Base-by-base conservation (phyloP, 2,329 filamentous ascomycete species). In the Claviceps digitariae region DNA sequence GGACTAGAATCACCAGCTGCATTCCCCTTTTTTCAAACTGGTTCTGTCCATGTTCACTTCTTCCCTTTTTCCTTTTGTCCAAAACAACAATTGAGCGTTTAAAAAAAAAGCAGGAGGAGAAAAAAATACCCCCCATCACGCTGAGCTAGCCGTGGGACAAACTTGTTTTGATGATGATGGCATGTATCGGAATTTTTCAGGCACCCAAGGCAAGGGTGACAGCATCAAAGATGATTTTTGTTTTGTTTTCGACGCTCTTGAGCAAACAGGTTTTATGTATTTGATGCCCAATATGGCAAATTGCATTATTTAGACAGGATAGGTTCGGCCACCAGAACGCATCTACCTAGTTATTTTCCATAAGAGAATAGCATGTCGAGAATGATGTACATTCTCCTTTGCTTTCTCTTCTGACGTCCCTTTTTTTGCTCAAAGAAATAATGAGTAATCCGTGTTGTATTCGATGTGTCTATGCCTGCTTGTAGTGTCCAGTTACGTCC, bases 51-150 rank as follows among this genome's bases (percentile, higher is more conserved):
- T n/a, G n/a, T n/a, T n/a, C n/a, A n/a, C 13, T 21, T 25, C 8
- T n/a, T 9, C 15, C 55, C 40, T 52, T 44, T 49, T 52, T 57
- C n/a, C 51, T 15, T 56, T 54, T 51, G 52, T 48, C 34, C 49
- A n/a, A 48, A 48, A 47, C 34, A 29, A 47, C 41, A 40, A 20
- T 15, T 47, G 34, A 41, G 40, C 40, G 48, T n/a, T n/a, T n/a
- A 36, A 43, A 25, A 17, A 34, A 46, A 47, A 53, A 46, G 15
- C 13, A n/a, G 21, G 36, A 40, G 29, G 38, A 43, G 12, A 34
- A 50, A 49, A 54, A 50, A 55, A 55, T 29, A 55, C 41, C 40
- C 45, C 53, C 46, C 45, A 38, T 52, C 40, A 27, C 27, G 29
- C 47, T 21, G 50, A 50, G n/a, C 10, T 36, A 50, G 34, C n/a